Base-by-base conservation (phyloP, 164 flowering plant genomes). In the Dillenia suffruticosa region DNA sequence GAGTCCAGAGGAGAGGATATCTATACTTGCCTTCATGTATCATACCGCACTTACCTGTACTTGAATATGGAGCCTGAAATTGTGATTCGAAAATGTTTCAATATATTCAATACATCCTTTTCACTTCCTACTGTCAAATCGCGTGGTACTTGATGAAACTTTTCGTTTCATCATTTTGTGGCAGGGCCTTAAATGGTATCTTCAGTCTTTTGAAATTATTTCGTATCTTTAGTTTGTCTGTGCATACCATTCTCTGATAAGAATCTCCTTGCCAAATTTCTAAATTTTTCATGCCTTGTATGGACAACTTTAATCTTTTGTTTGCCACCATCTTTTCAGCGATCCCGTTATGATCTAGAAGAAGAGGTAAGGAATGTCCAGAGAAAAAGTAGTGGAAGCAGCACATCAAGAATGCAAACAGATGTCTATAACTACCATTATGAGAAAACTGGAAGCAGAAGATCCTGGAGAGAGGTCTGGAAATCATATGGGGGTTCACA, bases 271-370 rank as follows among this genome's bases (percentile, higher is more conserved):
- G 9, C 5, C 8, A 12, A 32, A 32, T 4, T 32, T 32, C 7
- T 32, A 32, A 32, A 32, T 4, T 24, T 64, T 46, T 19, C 10
- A 19, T 44, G 32, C 46, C 43, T 4, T 43, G 6, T 16, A 24
- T 26, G 43, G 12, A 54, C 19, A 47, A 12, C 13, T 19, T 51
- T 59, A 24, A 49, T 47, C 15, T 61, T 10, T 8, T 59, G 14
- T 12, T 52, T 51, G 59, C 49, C 12, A 51, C 8, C 40, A 32
- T 45, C 0, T 55, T 63, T 80, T 59, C 82, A 89, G 96, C 88
- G 96, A 0, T 77, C 86, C 19, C 81, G 67, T 47, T 90, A 84
- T 72, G 96, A 92, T 81, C 73, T 76, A 32, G 92, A 89, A 68
- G 96, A 85, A 66, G 89, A 83, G 71, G 70, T 59, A 49, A 78